These are phyloP conservation scores for Rugonectria rugulosa DNA, from an alignment of 2,329 filamentous ascomycete genomes.

Conservation along the genomic window DNA sequence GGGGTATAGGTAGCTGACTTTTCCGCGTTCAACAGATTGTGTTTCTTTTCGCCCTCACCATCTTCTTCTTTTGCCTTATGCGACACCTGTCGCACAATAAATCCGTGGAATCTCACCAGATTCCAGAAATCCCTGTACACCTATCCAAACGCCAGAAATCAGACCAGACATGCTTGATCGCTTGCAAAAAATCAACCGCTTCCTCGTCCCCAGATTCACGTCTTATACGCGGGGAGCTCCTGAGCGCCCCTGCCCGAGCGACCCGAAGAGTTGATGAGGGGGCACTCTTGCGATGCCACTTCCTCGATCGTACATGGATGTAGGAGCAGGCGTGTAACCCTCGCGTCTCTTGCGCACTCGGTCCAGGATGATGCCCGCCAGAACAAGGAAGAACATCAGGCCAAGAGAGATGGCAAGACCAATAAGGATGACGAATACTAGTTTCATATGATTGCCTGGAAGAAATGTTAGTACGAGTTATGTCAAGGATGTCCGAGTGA, in stretches of 20 bases:
- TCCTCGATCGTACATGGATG: constrained; percentile 67
- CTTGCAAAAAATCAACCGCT: constrained; percentile 30
- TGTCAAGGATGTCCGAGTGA: background rate
- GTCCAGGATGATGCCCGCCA: constrained; percentile 77
- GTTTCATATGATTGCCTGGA: constrained; percentile 64
- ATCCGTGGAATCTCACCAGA: constrained; percentile 21
- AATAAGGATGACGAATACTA: constrained; percentile 83
- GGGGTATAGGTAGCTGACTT: constrained; percentile 25
- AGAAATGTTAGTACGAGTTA: constrained; percentile 21
- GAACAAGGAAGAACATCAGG: constrained; percentile 79
- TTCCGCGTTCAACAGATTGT: constrained; percentile 19
- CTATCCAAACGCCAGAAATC: constrained; percentile 49
- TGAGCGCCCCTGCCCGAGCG: constrained; percentile 56
- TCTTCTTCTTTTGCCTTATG: constrained; percentile 21
- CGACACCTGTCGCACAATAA: constrained; percentile 24
- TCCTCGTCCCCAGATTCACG: constrained; percentile 22
- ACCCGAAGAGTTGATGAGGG: constrained; percentile 66
- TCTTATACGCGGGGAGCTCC: constrained; percentile 61
- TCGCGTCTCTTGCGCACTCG: constrained; percentile 78
- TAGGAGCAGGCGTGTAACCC: constrained; percentile 81
- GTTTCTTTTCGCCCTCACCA: constrained; percentile 12
- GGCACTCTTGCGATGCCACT: constrained; percentile 67
- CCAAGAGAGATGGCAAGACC: constrained; percentile 79
- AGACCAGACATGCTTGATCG: constrained; percentile 39
- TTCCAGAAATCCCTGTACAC: constrained; percentile 34